A percentile compares a stretch with the other conserved stretches of the same genome.
Evolutionary conservation across 2,329 filamentous ascomycete species (phyloP).

Genomic region (Alternaria incomplexa): DNA sequence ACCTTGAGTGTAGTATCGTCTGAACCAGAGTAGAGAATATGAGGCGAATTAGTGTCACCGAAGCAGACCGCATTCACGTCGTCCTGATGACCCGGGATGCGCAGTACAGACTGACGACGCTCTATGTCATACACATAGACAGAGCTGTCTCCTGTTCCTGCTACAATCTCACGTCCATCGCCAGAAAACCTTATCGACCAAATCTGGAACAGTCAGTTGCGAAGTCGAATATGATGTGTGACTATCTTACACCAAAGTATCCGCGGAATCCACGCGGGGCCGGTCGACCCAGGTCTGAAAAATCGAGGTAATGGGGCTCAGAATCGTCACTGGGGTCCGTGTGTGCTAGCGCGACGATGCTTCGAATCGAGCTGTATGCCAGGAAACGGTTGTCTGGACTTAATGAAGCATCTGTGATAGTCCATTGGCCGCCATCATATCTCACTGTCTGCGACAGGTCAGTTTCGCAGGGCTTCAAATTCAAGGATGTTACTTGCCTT

Average conservation of each 20-base stretch:
- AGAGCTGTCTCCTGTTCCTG: conserved; percentile 78
- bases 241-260: conserved; percentile 37
- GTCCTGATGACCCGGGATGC: conserved; percentile 77
- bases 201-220: conserved; percentile 57
- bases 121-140: conserved; percentile 95
- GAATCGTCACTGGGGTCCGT: conserved; percentile 84
- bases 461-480: background rate
- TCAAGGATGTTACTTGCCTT: conserved; percentile 63
- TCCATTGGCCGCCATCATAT: conserved; percentile 92
- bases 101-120: conserved; percentile 73
- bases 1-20: conserved; percentile 95
- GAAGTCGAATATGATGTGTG: background rate
- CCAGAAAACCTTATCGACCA: conserved; percentile 94
- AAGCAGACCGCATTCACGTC: conserved; percentile 98
- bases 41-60: conserved; percentile 84
- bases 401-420: conserved; percentile 89
- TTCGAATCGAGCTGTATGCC: conserved; percentile 88
- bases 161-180: conserved; percentile 87
- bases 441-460: conserved; percentile 70
- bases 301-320: conserved; percentile 80
- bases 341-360: conserved; percentile 80
- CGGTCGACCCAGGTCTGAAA: conserved; percentile 59
- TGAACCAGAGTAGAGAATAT: conserved; percentile 94
- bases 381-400: conserved; percentile 92
- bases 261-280: conserved; percentile 47